Evolutionary conservation across 2,329 filamentous ascomycete genomes (phyloP), one percentile per base, ranked within the genome.

Genomic region (Stagonosporopsis chrysanthemi): DNA sequence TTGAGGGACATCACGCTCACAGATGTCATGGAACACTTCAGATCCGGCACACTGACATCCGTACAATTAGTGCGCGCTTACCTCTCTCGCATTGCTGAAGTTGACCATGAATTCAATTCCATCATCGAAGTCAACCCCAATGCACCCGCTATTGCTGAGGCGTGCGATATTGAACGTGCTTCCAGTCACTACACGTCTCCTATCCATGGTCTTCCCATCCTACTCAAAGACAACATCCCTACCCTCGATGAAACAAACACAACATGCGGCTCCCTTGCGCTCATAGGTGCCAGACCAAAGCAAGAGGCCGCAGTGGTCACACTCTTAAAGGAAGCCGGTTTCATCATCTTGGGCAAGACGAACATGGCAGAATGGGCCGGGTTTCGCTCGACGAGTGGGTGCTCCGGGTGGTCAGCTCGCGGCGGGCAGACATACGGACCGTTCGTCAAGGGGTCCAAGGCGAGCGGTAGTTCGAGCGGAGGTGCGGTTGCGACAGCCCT

Each of bases 321-420:
- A 14, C 86, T 84, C 62, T 76, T 90, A 12, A 78, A 85, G 51
- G 75, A 81, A 38, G 82, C 83, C 2, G 86, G 87, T 0, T 83
- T 81, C 2, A 76, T 90, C 28, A 82, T 90, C 26, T 74, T 90
- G 0, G 88, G 87, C 19, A 89, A 90, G 72, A 78, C 84, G 0
- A 86, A 85, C 57, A 68, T 89, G 48, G 84, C 81, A 2, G 81
- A 89, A 65, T 89, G 86, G 85, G 82, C 82, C 2, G 85, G 86
- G 58, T 85, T 78, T 45, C 77, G 87, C 7, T 84, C 82, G 6
- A 69, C 67, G 26, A 87, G 85, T 61, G 77, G 76, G 1, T 81
- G 75, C 35, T 83, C 83, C 47, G 87, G 87, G 2, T 90, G 87
- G 86, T 84, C 81, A 42, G 81, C 86, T 0, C 79, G 83, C 55